A percentile compares a stretch with the other conserved stretches of the same genome.
These are phyloP conservation scores for Fragaria iinumae DNA, from an alignment of 306 rosid genomes.

Conservation along the genomic window DNA sequence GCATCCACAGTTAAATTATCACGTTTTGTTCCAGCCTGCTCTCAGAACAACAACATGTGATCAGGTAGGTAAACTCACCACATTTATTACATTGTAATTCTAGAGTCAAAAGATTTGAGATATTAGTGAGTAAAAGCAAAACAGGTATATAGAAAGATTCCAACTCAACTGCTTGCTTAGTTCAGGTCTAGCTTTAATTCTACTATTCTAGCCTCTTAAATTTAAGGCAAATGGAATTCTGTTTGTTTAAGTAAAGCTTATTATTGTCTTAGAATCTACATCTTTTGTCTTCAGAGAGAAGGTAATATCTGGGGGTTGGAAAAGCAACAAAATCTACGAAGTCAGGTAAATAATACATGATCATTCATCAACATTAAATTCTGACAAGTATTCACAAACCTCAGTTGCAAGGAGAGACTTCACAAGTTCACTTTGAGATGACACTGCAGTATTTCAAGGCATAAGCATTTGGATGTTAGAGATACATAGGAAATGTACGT, in stretches of 20 bases:
- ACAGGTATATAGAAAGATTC: not conserved
- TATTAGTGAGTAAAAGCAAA: not conserved
- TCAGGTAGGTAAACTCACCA: constrained; percentile 2
- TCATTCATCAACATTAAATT: constrained; percentile 9
- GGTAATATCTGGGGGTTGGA: not conserved
- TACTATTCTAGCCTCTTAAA: not conserved
- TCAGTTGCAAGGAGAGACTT: constrained; percentile 83
- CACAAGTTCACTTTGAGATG: constrained; percentile 74
- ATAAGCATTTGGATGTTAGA: constrained; percentile 20
- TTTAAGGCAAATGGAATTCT: not conserved
- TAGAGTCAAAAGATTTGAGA: not conserved
- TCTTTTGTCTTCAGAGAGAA: not conserved
- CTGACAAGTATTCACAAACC: constrained; percentile 51
- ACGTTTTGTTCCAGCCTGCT: constrained; percentile 83
- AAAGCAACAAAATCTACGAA: not conserved
- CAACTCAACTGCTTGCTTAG: not conserved
- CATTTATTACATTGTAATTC: not conserved
- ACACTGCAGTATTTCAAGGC: constrained; percentile 57
- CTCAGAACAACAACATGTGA: constrained; percentile 31
- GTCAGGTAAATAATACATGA: not conserved
- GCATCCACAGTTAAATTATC: constrained; percentile 68
- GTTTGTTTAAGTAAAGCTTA: not conserved
- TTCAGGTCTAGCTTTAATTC: not conserved
- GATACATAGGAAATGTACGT: not conserved
- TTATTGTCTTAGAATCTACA: not conserved